Conservation (phyloP, 139 green algal species). For the Pleodorina starrii region DNA sequence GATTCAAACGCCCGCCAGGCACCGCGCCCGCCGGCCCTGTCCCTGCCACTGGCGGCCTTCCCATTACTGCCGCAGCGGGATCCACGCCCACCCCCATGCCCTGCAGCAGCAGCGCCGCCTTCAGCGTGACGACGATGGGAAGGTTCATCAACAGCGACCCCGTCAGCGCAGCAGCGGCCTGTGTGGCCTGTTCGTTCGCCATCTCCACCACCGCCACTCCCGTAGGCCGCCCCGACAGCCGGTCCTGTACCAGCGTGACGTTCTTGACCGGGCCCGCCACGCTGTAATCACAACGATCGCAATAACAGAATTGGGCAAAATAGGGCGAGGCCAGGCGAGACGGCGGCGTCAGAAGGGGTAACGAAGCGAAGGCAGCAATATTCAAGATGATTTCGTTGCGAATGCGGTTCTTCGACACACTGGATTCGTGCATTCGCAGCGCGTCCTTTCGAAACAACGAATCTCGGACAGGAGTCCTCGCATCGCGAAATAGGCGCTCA, state of each 20-base stretch:
- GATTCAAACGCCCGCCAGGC: background rate
- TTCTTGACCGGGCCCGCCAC: conserved; percentile 35
- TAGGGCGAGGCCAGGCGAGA: too few relatives aligned
- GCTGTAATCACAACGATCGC: background rate
- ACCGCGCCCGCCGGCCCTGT: background rate
- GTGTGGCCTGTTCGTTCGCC: conserved; percentile 12
- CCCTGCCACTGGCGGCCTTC: background rate
- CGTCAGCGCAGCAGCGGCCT: conserved; percentile 19
- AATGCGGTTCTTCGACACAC: too few relatives aligned
- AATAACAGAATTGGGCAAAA: too few relatives aligned
- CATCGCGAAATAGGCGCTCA: too few relatives aligned
- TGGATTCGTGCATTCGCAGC: too few relatives aligned
- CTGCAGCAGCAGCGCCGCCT: conserved; percentile 42
- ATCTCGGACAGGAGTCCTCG: too few relatives aligned
- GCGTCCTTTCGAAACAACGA: too few relatives aligned
- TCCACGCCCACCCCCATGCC: background rate
- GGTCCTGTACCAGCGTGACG: background rate
- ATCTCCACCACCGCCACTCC: conserved; percentile 48
- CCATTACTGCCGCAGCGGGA: background rate
- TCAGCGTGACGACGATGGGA: conserved; percentile 24
- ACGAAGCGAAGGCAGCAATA: background rate
- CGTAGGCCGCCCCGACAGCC: background rate
- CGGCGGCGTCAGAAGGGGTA: background rate
- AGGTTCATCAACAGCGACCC: conserved; percentile 2
- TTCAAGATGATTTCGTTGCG: too few relatives aligned